phyloP scores from a whole-genome alignment of 306 rosid genomes.

The Ceratonia siliqua region DNA sequence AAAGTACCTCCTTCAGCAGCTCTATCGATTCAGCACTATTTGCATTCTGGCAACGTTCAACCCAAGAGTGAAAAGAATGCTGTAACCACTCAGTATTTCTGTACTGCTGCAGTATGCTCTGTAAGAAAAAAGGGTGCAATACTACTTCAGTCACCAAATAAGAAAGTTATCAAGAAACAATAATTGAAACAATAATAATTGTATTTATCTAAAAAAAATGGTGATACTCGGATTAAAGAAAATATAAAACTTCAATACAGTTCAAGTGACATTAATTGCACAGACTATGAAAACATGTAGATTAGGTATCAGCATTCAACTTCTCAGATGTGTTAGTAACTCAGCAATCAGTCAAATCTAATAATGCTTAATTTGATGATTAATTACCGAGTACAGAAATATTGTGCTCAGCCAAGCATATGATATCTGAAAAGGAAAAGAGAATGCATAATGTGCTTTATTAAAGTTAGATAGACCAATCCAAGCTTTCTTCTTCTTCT shows the following conservation, averaged over 20 bases:
- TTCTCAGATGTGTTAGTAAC: constrained; percentile 16
- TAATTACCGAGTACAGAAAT: constrained; percentile 8
- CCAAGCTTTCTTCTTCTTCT: no score
- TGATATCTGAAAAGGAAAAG: constrained; percentile 7
- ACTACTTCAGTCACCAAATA: constrained; percentile 31
- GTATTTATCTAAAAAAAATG: constrained; percentile 9
- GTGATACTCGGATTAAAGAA: neutral
- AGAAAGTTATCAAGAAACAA: neutral
- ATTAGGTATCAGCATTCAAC: constrained; percentile 18
- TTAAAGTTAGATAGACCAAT: no score
- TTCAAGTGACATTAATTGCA: constrained; percentile 24
- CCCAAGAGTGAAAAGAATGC: constrained; percentile 71
- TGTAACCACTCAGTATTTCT: constrained; percentile 72
- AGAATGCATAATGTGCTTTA: neutral
- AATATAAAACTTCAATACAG: constrained; percentile 2
- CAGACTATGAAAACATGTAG: neutral
- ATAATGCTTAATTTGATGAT: constrained; percentile 1
- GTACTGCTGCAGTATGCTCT: constrained; percentile 75
- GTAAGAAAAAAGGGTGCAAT: constrained; percentile 32
- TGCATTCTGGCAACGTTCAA: constrained; percentile 71
- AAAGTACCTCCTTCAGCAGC: constrained; percentile 84
- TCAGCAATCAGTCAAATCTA: constrained; percentile 28
- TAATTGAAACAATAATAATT: neutral
- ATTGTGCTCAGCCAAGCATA: constrained; percentile 11
- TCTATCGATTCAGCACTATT: constrained; percentile 77